These are phyloP conservation scores for Boletellus deceptivus DNA, from an alignment of 1,284 basidiomycete genomes.

Conservation along the genomic window DNA sequence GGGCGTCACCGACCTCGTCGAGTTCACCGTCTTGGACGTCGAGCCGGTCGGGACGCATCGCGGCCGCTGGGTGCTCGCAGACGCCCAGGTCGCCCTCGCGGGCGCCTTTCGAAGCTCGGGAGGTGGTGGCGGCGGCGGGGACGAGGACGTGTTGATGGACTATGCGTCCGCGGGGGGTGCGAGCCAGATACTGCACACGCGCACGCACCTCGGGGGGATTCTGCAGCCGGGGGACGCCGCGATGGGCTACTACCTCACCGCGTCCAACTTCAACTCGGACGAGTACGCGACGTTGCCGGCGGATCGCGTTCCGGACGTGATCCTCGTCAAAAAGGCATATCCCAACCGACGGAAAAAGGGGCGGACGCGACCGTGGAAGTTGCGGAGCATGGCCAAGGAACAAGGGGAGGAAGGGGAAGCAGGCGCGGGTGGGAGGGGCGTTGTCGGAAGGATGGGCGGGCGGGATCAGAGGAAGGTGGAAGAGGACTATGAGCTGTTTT, in stretches of 20 bases:
- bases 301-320: slow-evolving; percentile 85
- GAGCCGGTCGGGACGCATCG: slow-evolving; percentile 74
- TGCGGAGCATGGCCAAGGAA: slow-evolving; percentile 94
- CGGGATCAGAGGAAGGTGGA: slow-evolving; percentile 93
- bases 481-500: slow-evolving; percentile 94
- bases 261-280: slow-evolving; percentile 92
- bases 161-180: slow-evolving; percentile 50
- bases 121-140: slow-evolving; percentile 22
- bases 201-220: slow-evolving; percentile 93
- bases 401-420: slow-evolving; percentile 81
- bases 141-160: slow-evolving; percentile 56
- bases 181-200: slow-evolving; percentile 91
- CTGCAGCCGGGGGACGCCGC: slow-evolving; percentile 95
- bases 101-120: slow-evolving; percentile 65
- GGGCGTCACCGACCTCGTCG: slow-evolving; percentile 81
- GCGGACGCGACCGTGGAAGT: slow-evolving; percentile 82
- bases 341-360: slow-evolving; percentile 93
- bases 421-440: slow-evolving; percentile 65
- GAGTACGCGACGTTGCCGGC: slow-evolving; percentile 76
- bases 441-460: slow-evolving; percentile 87
- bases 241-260: slow-evolving; percentile 86
- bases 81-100: slow-evolving; percentile 90
- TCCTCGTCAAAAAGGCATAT: slow-evolving; percentile 95
- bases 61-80: slow-evolving; percentile 84
- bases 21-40: slow-evolving; percentile 94